Base-by-base conservation (phyloP, 139 green algal genomes). In the Chlorella sp. region DNA sequence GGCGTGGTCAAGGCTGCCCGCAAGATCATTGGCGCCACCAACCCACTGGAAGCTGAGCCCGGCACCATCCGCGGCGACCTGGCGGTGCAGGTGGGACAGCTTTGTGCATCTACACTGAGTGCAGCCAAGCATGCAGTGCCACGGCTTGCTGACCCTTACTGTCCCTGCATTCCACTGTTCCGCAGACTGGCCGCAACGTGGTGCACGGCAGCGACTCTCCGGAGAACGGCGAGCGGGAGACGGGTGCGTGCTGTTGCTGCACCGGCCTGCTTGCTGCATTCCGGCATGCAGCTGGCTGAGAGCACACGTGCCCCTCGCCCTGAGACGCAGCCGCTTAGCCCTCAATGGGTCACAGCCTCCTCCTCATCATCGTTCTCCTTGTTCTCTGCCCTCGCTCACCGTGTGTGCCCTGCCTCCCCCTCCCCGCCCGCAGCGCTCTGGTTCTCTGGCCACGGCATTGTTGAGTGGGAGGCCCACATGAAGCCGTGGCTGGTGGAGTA, bases 141-240 rank as follows among this genome's bases (percentile, higher is more conserved):
- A 23, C 64, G 44, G 7, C 44, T 9, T 51, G 30, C 30, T 39
- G 12, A 11, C 28, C 64, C 26, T 4, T 11, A 18, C 68, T 47
- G 21, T 56, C 17, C 36, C 1, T 56, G 20, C 69, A 15, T n/a
- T 32, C 36, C 3, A 12, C 16, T n/a, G 20, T 38, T 55, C 88
- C 97, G 23, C 90, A 98, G 81, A 93, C 98, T 21, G 97, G 97
- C 44, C 91, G 97, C 80, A 99, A 99, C 87, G 94, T 99, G 16
- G 93, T 99, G 60, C 97, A 99, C 85, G 97, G 96, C 75, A 95
- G 89, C 39, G 96, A 99, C 90, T 94, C 85, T 60, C 90, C 92
- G 9, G 97, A 98, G 85, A 98, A 98, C 86, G 97, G 95, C 38
- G 92, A 98, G 91, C 89, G 95, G 13, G 97, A 99, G 90, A 95